Evolutionary conservation across 2,329 filamentous ascomycete genomes (phyloP).

Genomic region (Penicillium sp.): DNA sequence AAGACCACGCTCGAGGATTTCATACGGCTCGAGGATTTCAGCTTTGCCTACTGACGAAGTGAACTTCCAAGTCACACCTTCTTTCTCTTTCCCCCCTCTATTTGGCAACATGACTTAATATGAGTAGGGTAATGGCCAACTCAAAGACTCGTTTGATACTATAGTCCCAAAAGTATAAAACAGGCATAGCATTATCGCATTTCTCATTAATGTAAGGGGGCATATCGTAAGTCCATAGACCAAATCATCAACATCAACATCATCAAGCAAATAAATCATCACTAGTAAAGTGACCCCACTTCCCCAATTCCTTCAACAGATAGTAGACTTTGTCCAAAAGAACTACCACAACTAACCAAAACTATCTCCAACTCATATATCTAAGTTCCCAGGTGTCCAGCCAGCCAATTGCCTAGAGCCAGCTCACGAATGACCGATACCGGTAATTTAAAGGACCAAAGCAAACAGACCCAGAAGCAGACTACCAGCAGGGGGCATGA

Average conservation of each 20-base stretch:
- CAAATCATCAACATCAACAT: conserved; percentile 3
- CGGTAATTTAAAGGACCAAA: conserved; percentile 21
- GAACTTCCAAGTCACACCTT: background rate
- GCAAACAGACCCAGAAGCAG: conserved; percentile 29
- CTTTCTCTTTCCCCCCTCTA: background rate
- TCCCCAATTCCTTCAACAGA: background rate
- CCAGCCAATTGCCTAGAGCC: background rate
- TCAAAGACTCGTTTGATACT: background rate
- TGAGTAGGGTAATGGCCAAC: background rate
- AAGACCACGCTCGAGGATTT: background rate
- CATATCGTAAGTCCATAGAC: conserved; percentile 6
- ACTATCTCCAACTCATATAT: background rate
- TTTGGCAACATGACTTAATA: background rate
- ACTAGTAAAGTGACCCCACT: background rate
- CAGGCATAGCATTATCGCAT: conserved; percentile 7
- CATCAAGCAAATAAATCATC: conserved; percentile 2
- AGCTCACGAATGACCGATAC: background rate
- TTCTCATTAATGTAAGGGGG: conserved; percentile 12
- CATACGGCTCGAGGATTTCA: background rate
- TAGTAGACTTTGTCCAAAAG: background rate
- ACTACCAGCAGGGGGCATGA: conserved; percentile 31
- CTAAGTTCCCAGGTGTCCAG: background rate
- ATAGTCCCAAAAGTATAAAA: background rate
- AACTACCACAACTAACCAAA: background rate
- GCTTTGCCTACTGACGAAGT: background rate